Evolutionary conservation across 371 early-diverging fungal genomes (phyloP).

Genomic region (Rhizopus sp.): DNA sequence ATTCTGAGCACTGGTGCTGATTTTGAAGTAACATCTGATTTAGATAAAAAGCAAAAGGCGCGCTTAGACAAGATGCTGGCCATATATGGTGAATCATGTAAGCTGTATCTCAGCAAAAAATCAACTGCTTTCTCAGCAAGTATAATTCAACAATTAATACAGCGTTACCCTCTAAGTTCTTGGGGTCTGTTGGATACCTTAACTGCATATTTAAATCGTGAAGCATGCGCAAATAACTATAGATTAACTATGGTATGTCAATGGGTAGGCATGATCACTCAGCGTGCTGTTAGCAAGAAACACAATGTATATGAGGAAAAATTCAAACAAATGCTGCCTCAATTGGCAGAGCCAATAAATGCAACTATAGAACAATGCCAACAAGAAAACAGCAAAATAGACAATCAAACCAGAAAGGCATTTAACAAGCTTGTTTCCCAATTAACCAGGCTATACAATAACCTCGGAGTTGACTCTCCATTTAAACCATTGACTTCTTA

Average conservation of each 20-base stretch:
- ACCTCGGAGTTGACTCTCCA: neutral
- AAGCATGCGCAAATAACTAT: slow-evolving; percentile 63
- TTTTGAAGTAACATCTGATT: slow-evolving; percentile 35
- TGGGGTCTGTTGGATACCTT: slow-evolving; percentile 61
- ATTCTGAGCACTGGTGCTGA: slow-evolving; percentile 55
- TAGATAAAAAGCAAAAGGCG: slow-evolving; percentile 35
- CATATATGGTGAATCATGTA: slow-evolving; percentile 56
- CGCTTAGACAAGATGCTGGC: slow-evolving; percentile 31
- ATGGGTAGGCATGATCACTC: slow-evolving; percentile 45
- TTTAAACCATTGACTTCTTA: neutral
- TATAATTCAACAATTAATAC: slow-evolving; percentile 64
- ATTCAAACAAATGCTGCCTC: slow-evolving; percentile 28
- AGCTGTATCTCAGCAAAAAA: slow-evolving; percentile 71
- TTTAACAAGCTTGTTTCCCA: slow-evolving; percentile 1
- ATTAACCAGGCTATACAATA: neutral
- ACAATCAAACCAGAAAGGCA: neutral
- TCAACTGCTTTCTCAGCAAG: slow-evolving; percentile 65
- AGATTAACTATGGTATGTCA: slow-evolving; percentile 66
- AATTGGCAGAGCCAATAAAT: slow-evolving; percentile 27
- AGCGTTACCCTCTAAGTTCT: slow-evolving; percentile 64
- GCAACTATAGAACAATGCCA: slow-evolving; percentile 18
- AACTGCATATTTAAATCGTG: slow-evolving; percentile 53
- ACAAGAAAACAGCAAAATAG: neutral
- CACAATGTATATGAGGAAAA: slow-evolving; percentile 41
- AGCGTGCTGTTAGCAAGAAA: slow-evolving; percentile 50